phyloP scores from a whole-genome alignment of 2,329 filamentous ascomycete genomes.

The Simplicillium aogashimaense region DNA sequence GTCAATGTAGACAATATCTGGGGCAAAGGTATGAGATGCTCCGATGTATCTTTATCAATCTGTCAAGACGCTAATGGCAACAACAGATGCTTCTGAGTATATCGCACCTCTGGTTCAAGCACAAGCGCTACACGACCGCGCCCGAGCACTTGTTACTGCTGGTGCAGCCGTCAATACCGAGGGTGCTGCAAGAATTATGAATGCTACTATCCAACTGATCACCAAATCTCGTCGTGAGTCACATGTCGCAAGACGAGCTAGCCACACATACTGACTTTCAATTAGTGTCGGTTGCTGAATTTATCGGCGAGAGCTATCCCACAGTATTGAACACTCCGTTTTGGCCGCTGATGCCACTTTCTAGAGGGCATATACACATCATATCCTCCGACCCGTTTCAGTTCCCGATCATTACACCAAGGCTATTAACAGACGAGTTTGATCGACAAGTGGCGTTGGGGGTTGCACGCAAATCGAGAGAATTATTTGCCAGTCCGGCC shows the following conservation, averaged over 20 bases:
- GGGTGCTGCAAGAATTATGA: slow-evolving; percentile 11
- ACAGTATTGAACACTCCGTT: slow-evolving; percentile 9
- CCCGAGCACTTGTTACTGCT: slow-evolving; percentile 10
- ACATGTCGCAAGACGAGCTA: background rate
- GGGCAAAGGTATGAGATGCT: slow-evolving; percentile 1
- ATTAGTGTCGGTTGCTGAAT: slow-evolving; percentile 12
- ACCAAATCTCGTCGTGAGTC: slow-evolving; percentile 5
- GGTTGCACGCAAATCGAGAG: slow-evolving; percentile 5
- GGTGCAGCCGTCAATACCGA: slow-evolving; percentile 11
- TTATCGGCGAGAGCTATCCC: slow-evolving; percentile 8
- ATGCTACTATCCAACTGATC: slow-evolving; percentile 12
- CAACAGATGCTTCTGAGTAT: slow-evolving; percentile 2
- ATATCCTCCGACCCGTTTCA: slow-evolving; percentile 10
- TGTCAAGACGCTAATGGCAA: too few relatives aligned
- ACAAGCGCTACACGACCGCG: slow-evolving; percentile 7
- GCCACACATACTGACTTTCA: background rate
- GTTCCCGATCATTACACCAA: slow-evolving; percentile 10
- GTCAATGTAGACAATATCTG: slow-evolving; percentile 13
- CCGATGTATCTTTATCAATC: too few relatives aligned
- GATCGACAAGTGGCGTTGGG: slow-evolving; percentile 11
- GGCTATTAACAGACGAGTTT: slow-evolving; percentile 11
- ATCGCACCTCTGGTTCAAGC: slow-evolving; percentile 1
- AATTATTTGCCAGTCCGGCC: slow-evolving; percentile 9
- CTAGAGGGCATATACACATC: slow-evolving; percentile 13
- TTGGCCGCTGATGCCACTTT: slow-evolving; percentile 14